Evolutionary conservation across 73 alveolate genomes (phyloP).

Genomic region (Tetrahymena borealis): DNA sequence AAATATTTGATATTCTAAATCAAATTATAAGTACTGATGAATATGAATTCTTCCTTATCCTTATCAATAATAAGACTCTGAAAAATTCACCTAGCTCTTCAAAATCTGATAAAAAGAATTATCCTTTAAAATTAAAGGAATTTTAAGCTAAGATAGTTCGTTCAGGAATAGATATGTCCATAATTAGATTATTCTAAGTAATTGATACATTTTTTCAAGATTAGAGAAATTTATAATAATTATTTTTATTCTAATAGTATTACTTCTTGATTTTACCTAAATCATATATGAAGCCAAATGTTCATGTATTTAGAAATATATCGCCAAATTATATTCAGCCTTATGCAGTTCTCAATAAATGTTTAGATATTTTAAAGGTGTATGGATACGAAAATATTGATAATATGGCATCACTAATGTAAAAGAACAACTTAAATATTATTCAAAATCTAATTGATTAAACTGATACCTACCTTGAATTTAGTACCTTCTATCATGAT

Average conservation of each 20-base stretch:
- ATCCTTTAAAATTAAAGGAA: background rate
- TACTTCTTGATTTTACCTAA: background rate
- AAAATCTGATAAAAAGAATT: background rate
- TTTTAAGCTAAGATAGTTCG: background rate
- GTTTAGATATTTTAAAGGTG: background rate
- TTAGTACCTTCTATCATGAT: background rate
- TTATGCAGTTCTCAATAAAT: background rate
- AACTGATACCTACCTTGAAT: background rate
- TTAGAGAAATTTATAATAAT: background rate
- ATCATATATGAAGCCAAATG: background rate
- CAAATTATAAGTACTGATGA: background rate
- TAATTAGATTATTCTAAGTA: background rate
- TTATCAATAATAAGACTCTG: background rate
- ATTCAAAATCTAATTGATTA: background rate
- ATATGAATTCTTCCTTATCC: background rate
- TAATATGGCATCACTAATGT: background rate
- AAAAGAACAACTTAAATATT: background rate
- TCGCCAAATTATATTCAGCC: background rate
- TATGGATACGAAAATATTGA: background rate
- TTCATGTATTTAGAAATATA: background rate
- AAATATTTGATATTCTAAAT: background rate
- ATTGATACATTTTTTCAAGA: background rate
- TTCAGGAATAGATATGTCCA: background rate
- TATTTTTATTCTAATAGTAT: background rate
- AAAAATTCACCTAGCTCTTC: background rate